phyloP scores from a whole-genome alignment of 192 early-diverging fungal species.

The Coemansia sp. region DNA sequence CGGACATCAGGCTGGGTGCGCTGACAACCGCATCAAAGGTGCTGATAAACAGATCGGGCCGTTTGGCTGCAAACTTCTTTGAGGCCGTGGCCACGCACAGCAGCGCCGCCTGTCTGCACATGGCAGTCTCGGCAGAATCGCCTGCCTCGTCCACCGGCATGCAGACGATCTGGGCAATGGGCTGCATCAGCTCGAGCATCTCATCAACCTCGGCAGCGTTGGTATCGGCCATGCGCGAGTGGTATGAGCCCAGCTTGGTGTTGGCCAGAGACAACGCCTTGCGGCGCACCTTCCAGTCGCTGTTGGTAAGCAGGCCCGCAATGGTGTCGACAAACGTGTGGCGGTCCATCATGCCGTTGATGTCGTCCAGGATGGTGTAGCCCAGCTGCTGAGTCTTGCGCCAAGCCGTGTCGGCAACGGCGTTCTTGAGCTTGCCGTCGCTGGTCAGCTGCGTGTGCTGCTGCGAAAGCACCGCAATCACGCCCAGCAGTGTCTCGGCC shows the following conservation, averaged over 20 bases:
- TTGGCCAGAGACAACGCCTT: conserved; percentile 74
- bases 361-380: conserved; percentile 69
- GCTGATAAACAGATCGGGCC: conserved; percentile 59
- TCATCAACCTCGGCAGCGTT: conserved; percentile 22
- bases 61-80: conserved; percentile 57
- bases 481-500: conserved; percentile 16
- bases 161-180: conserved; percentile 13
- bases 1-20: conserved; percentile 35
- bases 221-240: conserved; percentile 3
- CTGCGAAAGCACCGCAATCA: conserved; percentile 16
- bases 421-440: conserved; percentile 9
- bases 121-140: conserved; percentile 27
- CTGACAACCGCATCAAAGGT: conserved; percentile 56
- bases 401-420: conserved; percentile 26
- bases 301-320: conserved; percentile 56
- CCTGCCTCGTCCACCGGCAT: not conserved
- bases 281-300: conserved; percentile 62
- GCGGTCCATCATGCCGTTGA: conserved; percentile 73
- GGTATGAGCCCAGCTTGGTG: conserved; percentile 57
- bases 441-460: conserved; percentile 13
- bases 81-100: conserved; percentile 75
- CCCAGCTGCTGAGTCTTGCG: conserved; percentile 53
- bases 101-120: conserved; percentile 74
- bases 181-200: conserved; percentile 29
- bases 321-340: conserved; percentile 73